Evolutionary conservation across 2,329 filamentous ascomycete species (phyloP), one percentile per base, ranked within the genome.

Genomic region (Xylaria sp.): DNA sequence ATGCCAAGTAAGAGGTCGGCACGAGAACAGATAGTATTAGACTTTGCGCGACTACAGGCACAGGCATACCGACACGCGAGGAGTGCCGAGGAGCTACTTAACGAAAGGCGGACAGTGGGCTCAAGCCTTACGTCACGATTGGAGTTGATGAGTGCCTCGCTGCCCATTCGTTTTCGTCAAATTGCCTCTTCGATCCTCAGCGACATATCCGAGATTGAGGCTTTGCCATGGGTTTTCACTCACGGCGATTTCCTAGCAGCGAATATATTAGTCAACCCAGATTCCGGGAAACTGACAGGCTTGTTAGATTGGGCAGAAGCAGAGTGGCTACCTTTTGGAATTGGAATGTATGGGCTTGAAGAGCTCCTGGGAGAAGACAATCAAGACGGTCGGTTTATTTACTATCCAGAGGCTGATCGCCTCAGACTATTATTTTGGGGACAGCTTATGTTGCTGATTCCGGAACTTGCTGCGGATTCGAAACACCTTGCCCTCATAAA

Each of bases 291-390:
- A 2, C 69, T 89, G 7, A 76, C 69, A 0, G 87, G 86, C 1
- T 60, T 89, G 1, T 77, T 90, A 0, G 87, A 90, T 68, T 90
- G 87, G 87, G 84, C 85, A 0, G 87, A 90, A 69, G 85, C 82
- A 0, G 86, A 89, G 69, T 80, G 76, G 61, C 70, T 88, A 8
- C 86, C 86, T 0, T 86, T 87, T 66, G 87, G 87, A 0, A 77
- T 83, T 3, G 83, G 81, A 25, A 71, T 88, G 43, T 89, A 88
- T 66, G 86, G 86, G 0, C 72, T 89, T 0, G 86, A 89, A 68
- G 81, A 86, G 71, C 69, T 89, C 1, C 74, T 90, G 0, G 85
- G 86, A 0, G 75, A 77, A 58, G 69, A 62, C 46, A 38, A 80
- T n/a, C 71, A 68, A 9, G 33, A 66, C 3, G 59, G 56, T 2